Conservation (phyloP, 2,329 filamentous ascomycete genomes). For the Alternaria consortialis region DNA sequence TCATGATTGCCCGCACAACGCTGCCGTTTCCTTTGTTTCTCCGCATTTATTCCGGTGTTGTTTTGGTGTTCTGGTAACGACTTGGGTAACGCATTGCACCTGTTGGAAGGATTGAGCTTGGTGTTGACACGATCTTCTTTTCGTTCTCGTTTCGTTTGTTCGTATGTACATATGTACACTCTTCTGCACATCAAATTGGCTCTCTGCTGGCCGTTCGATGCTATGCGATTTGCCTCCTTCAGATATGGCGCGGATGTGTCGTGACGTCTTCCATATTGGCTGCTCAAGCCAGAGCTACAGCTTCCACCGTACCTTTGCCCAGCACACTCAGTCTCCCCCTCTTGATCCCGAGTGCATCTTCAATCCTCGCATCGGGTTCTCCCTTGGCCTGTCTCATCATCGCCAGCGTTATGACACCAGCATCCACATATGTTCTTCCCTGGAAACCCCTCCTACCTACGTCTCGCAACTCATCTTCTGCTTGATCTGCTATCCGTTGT, state of each 20-base stretch:
- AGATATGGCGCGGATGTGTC: not conserved
- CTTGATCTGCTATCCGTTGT: constrained; percentile 60
- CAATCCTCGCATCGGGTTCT: constrained; percentile 42
- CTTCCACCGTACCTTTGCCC: constrained; percentile 33
- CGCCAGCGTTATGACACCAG: constrained; percentile 51
- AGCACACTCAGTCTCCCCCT: constrained; percentile 44
- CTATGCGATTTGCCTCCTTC: not conserved
- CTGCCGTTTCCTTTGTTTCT: constrained; percentile 1
- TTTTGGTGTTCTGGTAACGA: constrained; percentile 34
- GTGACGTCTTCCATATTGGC: constrained; percentile 2
- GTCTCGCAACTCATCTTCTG: constrained; percentile 62
- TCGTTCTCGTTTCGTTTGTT: constrained; percentile 27
- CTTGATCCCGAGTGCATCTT: constrained; percentile 44
- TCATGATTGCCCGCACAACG: constrained; percentile 27
- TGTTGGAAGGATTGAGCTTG: constrained; percentile 18
- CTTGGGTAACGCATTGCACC: constrained; percentile 31
- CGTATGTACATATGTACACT: constrained; percentile 29
- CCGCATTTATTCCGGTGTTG: constrained; percentile 22
- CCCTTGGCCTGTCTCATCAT: constrained; percentile 43
- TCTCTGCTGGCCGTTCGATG: constrained; percentile 12
- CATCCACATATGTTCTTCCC: constrained; percentile 58
- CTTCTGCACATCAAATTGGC: constrained; percentile 26
- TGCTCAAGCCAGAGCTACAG: constrained; percentile 29
- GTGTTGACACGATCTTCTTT: constrained; percentile 17
- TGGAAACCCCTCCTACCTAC: constrained; percentile 53